phyloP scores from a whole-genome alignment of 108 stramenopile species.

The Conticribra weissflogii region DNA sequence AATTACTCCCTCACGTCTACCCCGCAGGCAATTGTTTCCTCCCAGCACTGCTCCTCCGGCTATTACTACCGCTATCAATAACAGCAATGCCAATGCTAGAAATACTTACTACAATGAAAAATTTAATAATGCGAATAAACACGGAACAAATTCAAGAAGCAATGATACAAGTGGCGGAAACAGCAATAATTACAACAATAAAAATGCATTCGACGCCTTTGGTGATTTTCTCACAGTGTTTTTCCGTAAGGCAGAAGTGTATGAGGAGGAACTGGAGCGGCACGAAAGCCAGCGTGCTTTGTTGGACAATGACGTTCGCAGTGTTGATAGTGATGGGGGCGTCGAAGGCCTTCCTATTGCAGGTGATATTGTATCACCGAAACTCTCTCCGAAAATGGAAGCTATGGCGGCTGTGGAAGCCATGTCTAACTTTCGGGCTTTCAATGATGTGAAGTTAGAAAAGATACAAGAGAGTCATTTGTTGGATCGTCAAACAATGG shows the following conservation, averaged over 20 bases:
- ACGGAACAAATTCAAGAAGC: background rate
- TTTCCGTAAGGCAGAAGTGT: slow-evolving; percentile 40
- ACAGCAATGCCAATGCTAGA: background rate
- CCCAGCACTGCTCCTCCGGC: background rate
- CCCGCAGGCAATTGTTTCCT: background rate
- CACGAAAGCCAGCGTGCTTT: slow-evolving; percentile 9
- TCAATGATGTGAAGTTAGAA: slow-evolving; percentile 29
- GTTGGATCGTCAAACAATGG: slow-evolving; percentile 1
- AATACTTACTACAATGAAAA: background rate
- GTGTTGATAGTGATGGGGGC: background rate
- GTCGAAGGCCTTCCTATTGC: background rate
- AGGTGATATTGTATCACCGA: slow-evolving; percentile 2
- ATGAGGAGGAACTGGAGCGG: slow-evolving; percentile 40
- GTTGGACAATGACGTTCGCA: background rate
- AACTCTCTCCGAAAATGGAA: slow-evolving; percentile 24
- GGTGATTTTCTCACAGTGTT: slow-evolving; percentile 33
- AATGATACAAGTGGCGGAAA: background rate
- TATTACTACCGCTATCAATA: background rate
- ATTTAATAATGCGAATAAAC: background rate
- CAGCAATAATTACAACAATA: slow-evolving; percentile 19
- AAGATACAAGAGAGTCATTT: slow-evolving; percentile 10
- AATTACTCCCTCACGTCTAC: background rate
- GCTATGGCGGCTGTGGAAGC: slow-evolving; percentile 43
- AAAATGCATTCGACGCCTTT: slow-evolving; percentile 39
- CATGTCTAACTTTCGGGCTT: slow-evolving; percentile 31